Base-by-base conservation (phyloP, 768 basidiomycete genomes). In the Lentinula guzmanii region DNA sequence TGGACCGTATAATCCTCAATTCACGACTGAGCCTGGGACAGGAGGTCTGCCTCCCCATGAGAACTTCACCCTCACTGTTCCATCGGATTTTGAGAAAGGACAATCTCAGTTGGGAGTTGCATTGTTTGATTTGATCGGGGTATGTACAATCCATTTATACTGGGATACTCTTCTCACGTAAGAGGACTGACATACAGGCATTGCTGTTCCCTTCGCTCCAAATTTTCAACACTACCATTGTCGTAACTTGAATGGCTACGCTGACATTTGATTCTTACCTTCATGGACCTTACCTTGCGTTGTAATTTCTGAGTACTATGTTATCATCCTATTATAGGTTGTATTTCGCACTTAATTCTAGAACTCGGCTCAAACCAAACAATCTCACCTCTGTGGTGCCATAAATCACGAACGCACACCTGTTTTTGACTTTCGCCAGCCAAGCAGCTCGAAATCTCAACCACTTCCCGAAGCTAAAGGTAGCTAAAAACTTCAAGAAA, bases 81-180 rank as follows among this genome's bases (percentile, higher is more conserved):
- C 58, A 10, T 24, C 45, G 16, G 37, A 33, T 16, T 48, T 59
- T n/a, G n/a, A 46, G 31, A 46, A 43, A 45, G 58, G 58, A 9
- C 33, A n/a, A 31, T n/a, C 58, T 4, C 58, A 59, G 33, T 10
- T 59, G 7, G 58, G 58, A 35, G 58, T 48, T 59, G 58, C 48
- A 11, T 42, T 34, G 1, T 46, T 59, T 59, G 43, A n/a, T 34
- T n/a, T 59, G 5, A 45, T 59, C 24, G 58, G 58, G 45, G 58
- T 59, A 28, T 28, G 58, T 59, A 33, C 13, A 16, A 28, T 35
- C 15, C 37, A 39, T 13, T 13, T 28, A 21, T n/a, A 15, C 10
- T 31, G 28, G 55, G 4, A 8, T 13, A 41, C 8, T 15, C 1
- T 28, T 42, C 18, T 24, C 9, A 24, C 16, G 34, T 4, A 18